Conservation (phyloP, 768 basidiomycete genomes). For the Paxillus rubicundulus region DNA sequence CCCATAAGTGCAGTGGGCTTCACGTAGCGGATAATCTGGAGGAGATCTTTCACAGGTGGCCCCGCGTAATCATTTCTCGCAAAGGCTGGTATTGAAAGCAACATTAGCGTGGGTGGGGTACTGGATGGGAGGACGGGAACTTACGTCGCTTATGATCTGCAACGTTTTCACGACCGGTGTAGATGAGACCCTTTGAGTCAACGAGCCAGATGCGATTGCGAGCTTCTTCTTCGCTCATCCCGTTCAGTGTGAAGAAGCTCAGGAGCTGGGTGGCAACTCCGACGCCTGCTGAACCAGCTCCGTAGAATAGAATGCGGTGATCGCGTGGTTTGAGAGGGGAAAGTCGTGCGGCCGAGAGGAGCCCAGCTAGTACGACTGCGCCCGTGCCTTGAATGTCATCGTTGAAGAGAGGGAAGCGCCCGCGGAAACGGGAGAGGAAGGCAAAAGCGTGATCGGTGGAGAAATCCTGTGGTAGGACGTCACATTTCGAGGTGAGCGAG, state of each 20-base stretch:
- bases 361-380: constrained; percentile 86
- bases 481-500: no score
- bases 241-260: constrained; percentile 85
- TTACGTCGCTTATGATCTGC: constrained; percentile 83
- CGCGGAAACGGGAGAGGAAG: constrained; percentile 74
- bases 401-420: constrained; percentile 79
- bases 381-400: constrained; percentile 93
- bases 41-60: constrained; percentile 67
- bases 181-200: constrained; percentile 86
- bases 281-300: constrained; percentile 89
- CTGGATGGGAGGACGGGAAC: constrained; percentile 15
- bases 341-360: constrained; percentile 82
- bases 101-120: background rate
- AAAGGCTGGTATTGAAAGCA: constrained; percentile 56
- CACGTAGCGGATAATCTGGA: constrained; percentile 77
- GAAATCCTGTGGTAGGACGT: constrained; percentile 60
- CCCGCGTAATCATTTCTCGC: constrained; percentile 78
- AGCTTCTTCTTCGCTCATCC: constrained; percentile 75
- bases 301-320: constrained; percentile 89
- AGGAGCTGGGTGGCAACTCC: constrained; percentile 87
- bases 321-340: constrained; percentile 61
- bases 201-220: constrained; percentile 75
- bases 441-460: constrained; percentile 88
- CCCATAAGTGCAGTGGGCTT: constrained; percentile 88
- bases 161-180: constrained; percentile 63